Evolutionary conservation across 768 basidiomycete species (phyloP).

Genomic region (Suillus decipiens): DNA sequence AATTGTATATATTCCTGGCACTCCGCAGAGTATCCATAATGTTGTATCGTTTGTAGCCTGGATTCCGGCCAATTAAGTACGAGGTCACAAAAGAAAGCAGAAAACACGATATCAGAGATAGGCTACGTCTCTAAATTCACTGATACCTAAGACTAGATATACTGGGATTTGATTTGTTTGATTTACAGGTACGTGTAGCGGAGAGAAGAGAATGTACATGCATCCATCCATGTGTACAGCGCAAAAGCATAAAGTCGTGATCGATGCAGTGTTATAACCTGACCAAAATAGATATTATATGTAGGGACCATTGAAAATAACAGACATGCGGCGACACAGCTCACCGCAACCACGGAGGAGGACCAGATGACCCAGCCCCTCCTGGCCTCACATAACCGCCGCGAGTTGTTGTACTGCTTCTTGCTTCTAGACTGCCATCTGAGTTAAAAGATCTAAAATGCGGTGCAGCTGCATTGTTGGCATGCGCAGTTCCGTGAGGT

Average conservation of each 20-base stretch:
- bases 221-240: slow-evolving; percentile 4
- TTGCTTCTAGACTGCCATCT: background rate
- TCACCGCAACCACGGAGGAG: slow-evolving; percentile 6
- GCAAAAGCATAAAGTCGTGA: slow-evolving; percentile 2
- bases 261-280: background rate
- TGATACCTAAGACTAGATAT: background rate
- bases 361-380: background rate
- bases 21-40: slow-evolving; percentile 9
- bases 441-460: background rate
- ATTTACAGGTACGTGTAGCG: background rate
- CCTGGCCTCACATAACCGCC: background rate
- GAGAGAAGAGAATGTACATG: background rate
- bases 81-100: background rate
- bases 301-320: background rate
- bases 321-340: background rate
- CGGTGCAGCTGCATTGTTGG: slow-evolving; percentile 1
- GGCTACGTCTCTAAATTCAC: background rate
- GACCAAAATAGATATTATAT: slow-evolving; percentile 2
- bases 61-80: background rate
- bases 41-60: background rate
- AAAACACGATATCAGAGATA: background rate
- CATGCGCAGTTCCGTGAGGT: background rate
- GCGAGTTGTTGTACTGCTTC: background rate
- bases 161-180: background rate
- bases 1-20: slow-evolving; percentile 3